phyloP scores from a whole-genome alignment of 306 rosid species.

The Trifolium fragiferum region DNA sequence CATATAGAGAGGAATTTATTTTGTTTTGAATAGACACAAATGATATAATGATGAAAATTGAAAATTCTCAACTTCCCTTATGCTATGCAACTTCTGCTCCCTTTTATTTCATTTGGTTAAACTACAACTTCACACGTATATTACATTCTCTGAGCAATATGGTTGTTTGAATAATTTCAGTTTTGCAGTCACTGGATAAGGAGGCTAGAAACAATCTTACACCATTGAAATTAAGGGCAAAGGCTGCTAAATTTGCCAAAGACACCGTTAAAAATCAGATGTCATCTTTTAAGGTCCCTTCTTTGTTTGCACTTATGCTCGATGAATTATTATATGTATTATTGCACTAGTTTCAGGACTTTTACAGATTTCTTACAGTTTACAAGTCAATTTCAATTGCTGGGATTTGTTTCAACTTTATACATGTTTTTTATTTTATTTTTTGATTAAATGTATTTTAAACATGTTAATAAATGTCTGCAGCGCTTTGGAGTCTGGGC shows the following conservation, averaged over 20 bases:
- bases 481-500: constrained; percentile 99
- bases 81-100: neutral
- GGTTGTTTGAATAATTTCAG: constrained; percentile 65
- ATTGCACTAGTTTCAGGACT: constrained; percentile 6
- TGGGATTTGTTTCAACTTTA: neutral
- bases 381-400: constrained; percentile 9
- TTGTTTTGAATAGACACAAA: no score
- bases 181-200: constrained; percentile 94
- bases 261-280: constrained; percentile 86
- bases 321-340: constrained; percentile 29
- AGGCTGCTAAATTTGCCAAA: constrained; percentile 97
- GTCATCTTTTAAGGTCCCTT: constrained; percentile 88
- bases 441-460: constrained; percentile 30
- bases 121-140: constrained; percentile 9
- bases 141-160: constrained; percentile 33
- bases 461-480: constrained; percentile 56
- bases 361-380: neutral
- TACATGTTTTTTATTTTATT: neutral
- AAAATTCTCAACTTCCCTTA: neutral
- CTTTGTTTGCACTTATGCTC: constrained; percentile 31
- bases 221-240: constrained; percentile 88
- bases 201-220: constrained; percentile 80
- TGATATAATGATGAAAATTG: no score
- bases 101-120: constrained; percentile 18
- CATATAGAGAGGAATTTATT: no score